Base-by-base conservation (phyloP, 345 rosid species). In the Acer yangbiense region DNA sequence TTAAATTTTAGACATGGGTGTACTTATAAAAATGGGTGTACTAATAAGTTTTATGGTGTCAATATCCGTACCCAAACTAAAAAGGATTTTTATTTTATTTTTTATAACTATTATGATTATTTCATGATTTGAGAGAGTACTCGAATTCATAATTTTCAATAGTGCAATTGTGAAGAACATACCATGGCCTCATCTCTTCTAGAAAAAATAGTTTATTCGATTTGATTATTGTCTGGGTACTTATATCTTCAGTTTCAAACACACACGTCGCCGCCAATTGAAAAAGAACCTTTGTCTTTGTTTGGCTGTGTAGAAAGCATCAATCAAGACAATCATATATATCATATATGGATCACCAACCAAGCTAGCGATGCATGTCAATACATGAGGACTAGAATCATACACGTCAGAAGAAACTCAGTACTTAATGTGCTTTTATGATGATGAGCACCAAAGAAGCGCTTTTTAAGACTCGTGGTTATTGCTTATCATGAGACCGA, bases 181-280 rank as follows among this genome's bases (percentile, higher is more conserved):
- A 35, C 39, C 39, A 35, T 35, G 4, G 7, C 6, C 39, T 35
- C 6, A 3, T 35, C 39, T 35, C 3, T 5, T 35, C 39, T 35
- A 8, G 46, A 9, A 8, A 43, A 43, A 43, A 7, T n/a, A 8
- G 46, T 43, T 43, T 7, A 43, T 43, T 43, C 12, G 50, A 46
- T 46, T 46, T 10, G 3, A 46, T 46, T 46, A 3, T 54, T 54
- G 6, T 54, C n/a, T 5, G 1, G 6, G 1, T 6, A 54, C 58
- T 54, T 54, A 3, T 54, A 14, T 54, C 58, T 16, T 16, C 18
- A 54, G 58, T 54, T 54, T 17, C 18, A 20, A 60, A 20, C 27
- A 12, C 58, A 43, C 58, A 73, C 76, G 76, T 9, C 41, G 76
- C 58, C 68, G 43, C 68, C 55, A 41, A 60, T 39, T 39, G 10